Evolutionary conservation across 2,329 filamentous ascomycete genomes (phyloP).

Genomic region (Epichloe brachyelytri): DNA sequence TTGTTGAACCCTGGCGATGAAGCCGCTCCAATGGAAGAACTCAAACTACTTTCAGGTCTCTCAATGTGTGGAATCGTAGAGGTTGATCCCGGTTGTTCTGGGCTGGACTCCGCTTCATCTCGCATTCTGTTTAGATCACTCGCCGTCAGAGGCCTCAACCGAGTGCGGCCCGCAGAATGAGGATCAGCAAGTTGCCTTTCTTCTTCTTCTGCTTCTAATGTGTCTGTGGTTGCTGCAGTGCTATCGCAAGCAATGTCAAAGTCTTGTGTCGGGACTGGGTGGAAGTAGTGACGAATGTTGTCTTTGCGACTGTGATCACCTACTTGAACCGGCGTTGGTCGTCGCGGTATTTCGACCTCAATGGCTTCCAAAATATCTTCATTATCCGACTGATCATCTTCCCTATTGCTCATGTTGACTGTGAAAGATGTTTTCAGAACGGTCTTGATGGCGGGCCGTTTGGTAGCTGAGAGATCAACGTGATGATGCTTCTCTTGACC

Average conservation of each 20-base stretch:
- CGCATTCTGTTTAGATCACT: slow-evolving; percentile 10
- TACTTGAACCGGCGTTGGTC: not conserved
- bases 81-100: slow-evolving; percentile 3
- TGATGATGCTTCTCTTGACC: not conserved
- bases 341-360: slow-evolving; percentile 14
- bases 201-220: not conserved
- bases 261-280: slow-evolving; percentile 9
- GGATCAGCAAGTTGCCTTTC: not conserved
- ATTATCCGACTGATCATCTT: slow-evolving; percentile 20
- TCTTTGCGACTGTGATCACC: slow-evolving; percentile 4
- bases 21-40: not conserved
- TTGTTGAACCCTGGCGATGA: not conserved
- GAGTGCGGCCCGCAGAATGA: slow-evolving; percentile 2
- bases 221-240: slow-evolving; percentile 15
- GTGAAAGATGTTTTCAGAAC: slow-evolving; percentile 17
- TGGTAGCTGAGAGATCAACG: not conserved
- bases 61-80: not conserved
- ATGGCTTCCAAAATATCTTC: slow-evolving; percentile 9
- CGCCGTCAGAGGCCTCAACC: slow-evolving; percentile 9
- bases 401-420: slow-evolving; percentile 21
- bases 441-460: not conserved
- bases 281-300: slow-evolving; percentile 21
- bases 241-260: slow-evolving; percentile 24
- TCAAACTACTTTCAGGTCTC: not conserved
- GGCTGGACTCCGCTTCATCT: slow-evolving; percentile 6